Evolutionary conservation across 2,329 filamentous ascomycete species (phyloP).

Genomic region (Colletotrichum falcatum): DNA sequence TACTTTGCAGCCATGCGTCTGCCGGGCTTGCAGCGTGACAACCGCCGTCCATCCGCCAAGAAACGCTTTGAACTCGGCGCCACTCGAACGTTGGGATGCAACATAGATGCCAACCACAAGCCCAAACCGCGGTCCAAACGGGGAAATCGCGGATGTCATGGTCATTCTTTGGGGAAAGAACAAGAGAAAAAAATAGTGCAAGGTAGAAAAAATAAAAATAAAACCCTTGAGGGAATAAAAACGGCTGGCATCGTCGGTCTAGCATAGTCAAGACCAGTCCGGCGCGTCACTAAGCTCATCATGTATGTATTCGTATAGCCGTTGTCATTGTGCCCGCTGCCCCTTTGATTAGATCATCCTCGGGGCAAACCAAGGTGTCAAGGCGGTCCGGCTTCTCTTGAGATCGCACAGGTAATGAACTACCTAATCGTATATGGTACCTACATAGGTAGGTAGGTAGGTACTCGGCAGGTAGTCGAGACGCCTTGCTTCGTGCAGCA

Average conservation of each 20-base stretch:
- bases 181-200: background rate
- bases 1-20: background rate
- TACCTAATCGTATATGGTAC: too few species aligned
- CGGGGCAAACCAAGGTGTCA: too few species aligned
- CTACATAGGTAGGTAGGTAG: too few species aligned
- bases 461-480: background rate
- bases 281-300: conserved; percentile 29
- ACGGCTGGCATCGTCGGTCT: conserved; percentile 27
- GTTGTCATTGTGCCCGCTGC: background rate
- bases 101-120: conserved; percentile 15
- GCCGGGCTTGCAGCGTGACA: conserved; percentile 6
- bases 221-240: conserved; percentile 27
- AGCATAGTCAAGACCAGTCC: conserved; percentile 35
- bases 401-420: too few species aligned
- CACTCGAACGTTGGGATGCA: conserved; percentile 16
- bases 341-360: conserved; percentile 11
- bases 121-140: conserved; percentile 11
- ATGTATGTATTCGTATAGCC: too few species aligned
- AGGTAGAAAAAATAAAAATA: conserved; percentile 12
- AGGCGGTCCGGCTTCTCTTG: too few species aligned
- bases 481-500: background rate
- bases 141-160: background rate
- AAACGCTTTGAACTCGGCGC: conserved; percentile 24
- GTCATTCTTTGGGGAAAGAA: conserved; percentile 14
- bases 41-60: conserved; percentile 16